phyloP scores from a whole-genome alignment of 805 yeast species.

The Tetrapisispora phaffii region DNA sequence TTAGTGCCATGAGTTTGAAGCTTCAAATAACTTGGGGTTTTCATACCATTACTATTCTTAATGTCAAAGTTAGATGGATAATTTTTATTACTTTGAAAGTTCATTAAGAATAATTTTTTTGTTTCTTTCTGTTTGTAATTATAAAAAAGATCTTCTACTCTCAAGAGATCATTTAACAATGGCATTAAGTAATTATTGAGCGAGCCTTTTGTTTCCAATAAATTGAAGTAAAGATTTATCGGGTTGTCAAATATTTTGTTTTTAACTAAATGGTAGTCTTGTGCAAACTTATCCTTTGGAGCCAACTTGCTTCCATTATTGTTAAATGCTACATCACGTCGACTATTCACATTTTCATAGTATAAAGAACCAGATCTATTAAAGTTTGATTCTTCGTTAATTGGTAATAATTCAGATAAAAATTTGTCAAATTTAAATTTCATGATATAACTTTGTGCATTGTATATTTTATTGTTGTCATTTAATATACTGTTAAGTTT shows the following conservation, averaged over 20 bases:
- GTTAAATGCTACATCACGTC: conserved; percentile 12
- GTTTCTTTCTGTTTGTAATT: conserved; percentile 6
- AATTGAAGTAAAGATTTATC: conserved; percentile 10
- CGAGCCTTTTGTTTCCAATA: conserved; percentile 9
- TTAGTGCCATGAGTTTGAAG: background rate
- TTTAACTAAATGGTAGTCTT: conserved; percentile 15
- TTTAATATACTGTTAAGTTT: conserved; percentile 10
- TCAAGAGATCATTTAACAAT: conserved; percentile 16
- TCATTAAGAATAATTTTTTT: conserved; percentile 6
- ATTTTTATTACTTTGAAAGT: conserved; percentile 12
- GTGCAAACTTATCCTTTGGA: conserved; percentile 13
- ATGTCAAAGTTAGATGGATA: conserved; percentile 13
- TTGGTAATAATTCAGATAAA: conserved; percentile 20
- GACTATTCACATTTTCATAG: conserved; percentile 4
- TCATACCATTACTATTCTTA: background rate
- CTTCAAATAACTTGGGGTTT: conserved; percentile 12
- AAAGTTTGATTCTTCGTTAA: conserved; percentile 23
- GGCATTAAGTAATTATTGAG: conserved; percentile 11
- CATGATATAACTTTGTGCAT: conserved; percentile 20
- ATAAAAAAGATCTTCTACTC: conserved; percentile 19
- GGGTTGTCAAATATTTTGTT: conserved; percentile 17
- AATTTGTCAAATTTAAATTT: conserved; percentile 18
- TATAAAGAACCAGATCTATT: conserved; percentile 20
- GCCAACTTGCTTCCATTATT: conserved; percentile 3
- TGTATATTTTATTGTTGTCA: conserved; percentile 17